A percentile compares a stretch with the other conserved stretches of the same genome.
phyloP scores from a whole-genome alignment of 1,284 basidiomycete genomes.

The Puccinia hordei region DNA sequence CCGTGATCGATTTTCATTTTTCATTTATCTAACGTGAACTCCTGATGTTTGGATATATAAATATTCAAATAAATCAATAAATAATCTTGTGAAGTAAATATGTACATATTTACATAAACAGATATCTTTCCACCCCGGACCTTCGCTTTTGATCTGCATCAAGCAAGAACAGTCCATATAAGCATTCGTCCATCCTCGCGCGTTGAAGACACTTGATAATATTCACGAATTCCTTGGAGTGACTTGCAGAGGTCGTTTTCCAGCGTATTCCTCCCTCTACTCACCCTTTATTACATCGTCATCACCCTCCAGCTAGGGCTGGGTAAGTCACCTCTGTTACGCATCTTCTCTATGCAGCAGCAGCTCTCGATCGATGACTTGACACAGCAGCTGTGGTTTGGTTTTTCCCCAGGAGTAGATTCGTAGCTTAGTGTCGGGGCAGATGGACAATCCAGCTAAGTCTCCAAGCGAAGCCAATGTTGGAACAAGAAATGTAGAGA shows the following conservation, averaged over 20 bases:
- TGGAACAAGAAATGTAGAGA: no score
- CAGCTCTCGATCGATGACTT: not conserved
- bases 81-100: no score
- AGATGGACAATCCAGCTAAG: not conserved
- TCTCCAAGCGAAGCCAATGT: not conserved
- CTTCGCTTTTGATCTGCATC: no score
- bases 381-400: not conserved
- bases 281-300: not conserved
- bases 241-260: not conserved
- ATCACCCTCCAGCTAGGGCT: not conserved
- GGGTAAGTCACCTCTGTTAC: not conserved
- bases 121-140: no score
- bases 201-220: not conserved
- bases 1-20: no score
- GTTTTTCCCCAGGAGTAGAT: not conserved
- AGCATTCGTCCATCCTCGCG: not conserved
- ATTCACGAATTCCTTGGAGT: not conserved
- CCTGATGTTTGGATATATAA: no score
- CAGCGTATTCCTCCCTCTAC: not conserved
- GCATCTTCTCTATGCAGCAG: not conserved
- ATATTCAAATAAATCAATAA: no score
- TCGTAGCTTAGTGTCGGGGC: not conserved
- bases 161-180: no score
- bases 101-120: no score
- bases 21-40: no score